Conservation (phyloP, 176 grass and related monocot genomes). For the Calamus simplicifolius region DNA sequence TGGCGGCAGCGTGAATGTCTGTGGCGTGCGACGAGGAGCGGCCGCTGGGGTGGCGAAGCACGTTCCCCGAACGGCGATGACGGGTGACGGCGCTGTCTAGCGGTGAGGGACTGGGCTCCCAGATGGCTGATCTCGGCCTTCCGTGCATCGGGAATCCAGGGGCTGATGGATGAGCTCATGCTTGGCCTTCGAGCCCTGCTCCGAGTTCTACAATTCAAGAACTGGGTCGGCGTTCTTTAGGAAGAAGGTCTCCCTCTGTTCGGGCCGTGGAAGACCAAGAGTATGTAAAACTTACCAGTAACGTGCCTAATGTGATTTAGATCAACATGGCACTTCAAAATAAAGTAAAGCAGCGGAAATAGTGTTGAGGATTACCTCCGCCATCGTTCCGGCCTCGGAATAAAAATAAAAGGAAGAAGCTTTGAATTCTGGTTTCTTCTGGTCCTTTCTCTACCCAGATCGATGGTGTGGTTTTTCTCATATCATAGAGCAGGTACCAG, state of each 20-base stretch:
- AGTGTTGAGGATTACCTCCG: too few species aligned
- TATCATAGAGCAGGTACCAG: too few species aligned
- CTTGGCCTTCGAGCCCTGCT: background rate
- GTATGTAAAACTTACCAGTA: too few species aligned
- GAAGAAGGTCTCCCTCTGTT: background rate
- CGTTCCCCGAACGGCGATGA: background rate
- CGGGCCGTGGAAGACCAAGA: background rate
- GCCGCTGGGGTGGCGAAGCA: conserved; percentile 10
- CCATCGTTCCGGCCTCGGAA: too few species aligned
- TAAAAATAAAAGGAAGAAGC: too few species aligned
- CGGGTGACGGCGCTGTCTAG: conserved; percentile 25
- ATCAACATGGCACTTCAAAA: too few species aligned
- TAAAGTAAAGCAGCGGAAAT: too few species aligned
- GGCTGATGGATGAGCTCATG: background rate
- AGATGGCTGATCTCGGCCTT: conserved; percentile 4
- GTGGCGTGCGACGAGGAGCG: conserved; percentile 32
- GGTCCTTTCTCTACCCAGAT: too few species aligned
- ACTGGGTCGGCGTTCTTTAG: background rate
- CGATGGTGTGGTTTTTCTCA: too few species aligned
- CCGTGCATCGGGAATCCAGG: conserved; percentile 1
- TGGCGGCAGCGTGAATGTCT: conserved; percentile 53
- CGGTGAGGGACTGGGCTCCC: conserved; percentile 14
- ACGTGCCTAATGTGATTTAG: too few species aligned
- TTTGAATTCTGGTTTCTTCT: too few species aligned
- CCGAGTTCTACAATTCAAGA: background rate